Conservation (phyloP, 1,284 basidiomycete genomes). For the Cutaneotrichosporon daszewskae region DNA sequence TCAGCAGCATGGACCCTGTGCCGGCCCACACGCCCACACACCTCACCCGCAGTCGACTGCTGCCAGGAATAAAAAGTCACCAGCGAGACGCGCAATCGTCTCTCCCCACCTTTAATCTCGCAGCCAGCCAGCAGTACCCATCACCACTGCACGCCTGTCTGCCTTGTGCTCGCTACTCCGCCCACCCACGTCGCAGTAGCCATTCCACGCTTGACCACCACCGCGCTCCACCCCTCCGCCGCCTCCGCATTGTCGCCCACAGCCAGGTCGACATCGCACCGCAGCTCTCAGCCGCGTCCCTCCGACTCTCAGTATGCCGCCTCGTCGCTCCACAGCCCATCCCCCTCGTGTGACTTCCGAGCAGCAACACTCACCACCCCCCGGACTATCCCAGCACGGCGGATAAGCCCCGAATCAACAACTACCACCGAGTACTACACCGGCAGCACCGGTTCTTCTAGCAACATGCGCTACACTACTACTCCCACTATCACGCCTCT, state of each 20-base stretch:
- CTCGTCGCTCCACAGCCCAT: background rate
- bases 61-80: no score
- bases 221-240: no score
- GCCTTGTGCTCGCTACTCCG: background rate
- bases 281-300: background rate
- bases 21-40: no score
- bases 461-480: constrained; percentile 34
- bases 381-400: background rate
- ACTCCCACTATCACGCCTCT: constrained; percentile 35
- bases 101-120: no score
- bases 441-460: background rate
- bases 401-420: background rate
- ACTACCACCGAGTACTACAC: background rate
- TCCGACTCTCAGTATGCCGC: background rate
- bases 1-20: no score
- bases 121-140: no score
- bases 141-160: no score
- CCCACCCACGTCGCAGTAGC: background rate
- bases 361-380: background rate
- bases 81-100: no score
- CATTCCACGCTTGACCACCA: no score
- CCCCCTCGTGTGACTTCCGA: background rate
- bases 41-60: no score
- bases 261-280: no score
- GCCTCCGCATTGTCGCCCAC: no score